Conservation (phyloP, 306 rosid species). For the Dalbergia cultrata region DNA sequence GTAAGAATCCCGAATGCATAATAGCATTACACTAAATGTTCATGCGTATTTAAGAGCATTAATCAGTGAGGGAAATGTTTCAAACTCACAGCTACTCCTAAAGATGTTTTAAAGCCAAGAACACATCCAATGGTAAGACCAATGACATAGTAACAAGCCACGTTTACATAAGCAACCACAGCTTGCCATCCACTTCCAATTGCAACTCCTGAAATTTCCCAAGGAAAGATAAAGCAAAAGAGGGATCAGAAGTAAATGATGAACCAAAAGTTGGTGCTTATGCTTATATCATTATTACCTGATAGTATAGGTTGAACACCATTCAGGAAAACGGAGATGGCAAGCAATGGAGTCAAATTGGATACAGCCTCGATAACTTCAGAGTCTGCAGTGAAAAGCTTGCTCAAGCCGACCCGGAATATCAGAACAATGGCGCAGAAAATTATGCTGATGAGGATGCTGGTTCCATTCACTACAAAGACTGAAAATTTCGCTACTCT, state of each 20-base stretch:
- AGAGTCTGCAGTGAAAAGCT: conserved; percentile 66
- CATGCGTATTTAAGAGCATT: background rate
- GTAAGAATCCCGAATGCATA: conserved; percentile 11
- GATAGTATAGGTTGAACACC: conserved; percentile 61
- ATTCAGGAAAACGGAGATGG: conserved; percentile 75
- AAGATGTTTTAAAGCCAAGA: conserved; percentile 69
- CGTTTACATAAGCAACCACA: conserved; percentile 77
- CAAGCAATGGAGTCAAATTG: conserved; percentile 68
- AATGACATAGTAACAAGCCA: conserved; percentile 62
- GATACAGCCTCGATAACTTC: conserved; percentile 67
- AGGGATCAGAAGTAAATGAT: background rate
- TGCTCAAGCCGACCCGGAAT: conserved; percentile 61
- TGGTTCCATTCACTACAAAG: conserved; percentile 68
- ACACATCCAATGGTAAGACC: conserved; percentile 78
- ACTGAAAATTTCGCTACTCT: conserved; percentile 74
- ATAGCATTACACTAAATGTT: background rate
- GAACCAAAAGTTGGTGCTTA: background rate
- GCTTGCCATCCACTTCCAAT: conserved; percentile 92
- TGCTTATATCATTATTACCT: conserved; percentile 34
- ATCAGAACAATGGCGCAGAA: conserved; percentile 58
- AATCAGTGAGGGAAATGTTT: background rate
- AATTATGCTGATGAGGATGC: conserved; percentile 63
- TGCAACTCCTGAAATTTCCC: conserved; percentile 65
- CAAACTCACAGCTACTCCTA: conserved; percentile 70
- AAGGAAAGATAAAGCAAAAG: no score